Conservation (phyloP, 106 monocot species). For the Allium sativum region DNA sequence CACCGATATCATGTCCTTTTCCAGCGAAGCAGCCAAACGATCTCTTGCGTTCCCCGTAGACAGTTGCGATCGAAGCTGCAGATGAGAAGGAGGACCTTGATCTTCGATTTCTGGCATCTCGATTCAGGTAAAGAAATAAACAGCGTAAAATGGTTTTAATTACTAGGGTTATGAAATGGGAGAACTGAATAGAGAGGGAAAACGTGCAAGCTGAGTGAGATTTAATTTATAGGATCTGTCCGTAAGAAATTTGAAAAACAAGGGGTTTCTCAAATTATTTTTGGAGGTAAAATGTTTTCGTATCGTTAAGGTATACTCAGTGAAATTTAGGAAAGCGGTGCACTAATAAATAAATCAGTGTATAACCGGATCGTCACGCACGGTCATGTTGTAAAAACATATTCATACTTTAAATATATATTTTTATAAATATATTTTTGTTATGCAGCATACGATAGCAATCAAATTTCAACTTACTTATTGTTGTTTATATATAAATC, state of each 20-base stretch:
- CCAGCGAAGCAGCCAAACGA: background rate
- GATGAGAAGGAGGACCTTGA: background rate
- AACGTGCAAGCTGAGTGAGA: background rate
- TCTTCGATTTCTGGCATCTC: conserved; percentile 7
- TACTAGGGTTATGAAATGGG: background rate
- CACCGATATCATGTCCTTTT: conserved; percentile 6
- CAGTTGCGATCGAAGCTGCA: conserved; percentile 9
- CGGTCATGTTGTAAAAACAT: too few relatives aligned
- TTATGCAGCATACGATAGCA: too few relatives aligned
- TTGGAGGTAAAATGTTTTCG: conserved; percentile 2
- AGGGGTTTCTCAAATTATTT: conserved; percentile 1
- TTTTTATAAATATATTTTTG: too few relatives aligned
- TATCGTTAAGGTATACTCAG: too few relatives aligned
- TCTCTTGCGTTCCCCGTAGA: background rate
- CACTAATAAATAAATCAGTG: too few relatives aligned
- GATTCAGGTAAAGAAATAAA: background rate
- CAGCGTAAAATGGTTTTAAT: background rate
- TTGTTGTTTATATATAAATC: too few relatives aligned
- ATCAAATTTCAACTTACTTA: too few relatives aligned
- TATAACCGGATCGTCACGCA: too few relatives aligned
- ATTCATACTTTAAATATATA: too few relatives aligned
- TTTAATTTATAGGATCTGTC: conserved; percentile 5
- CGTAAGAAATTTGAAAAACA: background rate
- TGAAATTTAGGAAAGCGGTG: too few relatives aligned
- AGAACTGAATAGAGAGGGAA: conserved; percentile 9